These are phyloP conservation scores for Fragaria ananassa DNA, from an alignment of 306 rosid species.

Conservation along the genomic window DNA sequence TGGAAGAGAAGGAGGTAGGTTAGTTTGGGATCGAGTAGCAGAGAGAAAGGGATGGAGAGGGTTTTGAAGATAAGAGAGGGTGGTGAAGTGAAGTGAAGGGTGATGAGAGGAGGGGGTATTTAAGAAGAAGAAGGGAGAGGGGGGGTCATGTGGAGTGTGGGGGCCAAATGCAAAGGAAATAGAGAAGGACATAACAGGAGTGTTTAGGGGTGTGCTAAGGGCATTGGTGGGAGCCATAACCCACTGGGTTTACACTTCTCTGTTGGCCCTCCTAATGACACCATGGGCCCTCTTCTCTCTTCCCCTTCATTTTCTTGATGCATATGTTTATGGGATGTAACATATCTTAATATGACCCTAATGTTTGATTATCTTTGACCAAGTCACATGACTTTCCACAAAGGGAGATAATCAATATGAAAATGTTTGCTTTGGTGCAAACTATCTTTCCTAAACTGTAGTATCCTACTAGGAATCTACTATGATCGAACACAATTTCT, in stretches of 20 bases:
- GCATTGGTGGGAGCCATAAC: conserved; percentile 54
- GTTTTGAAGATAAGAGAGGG: not conserved
- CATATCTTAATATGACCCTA: not conserved
- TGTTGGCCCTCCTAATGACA: conserved; percentile 48
- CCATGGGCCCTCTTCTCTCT: conserved; percentile 40
- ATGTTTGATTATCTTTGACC: not conserved
- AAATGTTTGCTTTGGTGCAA: not conserved
- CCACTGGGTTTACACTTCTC: conserved; percentile 40
- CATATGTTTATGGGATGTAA: not conserved
- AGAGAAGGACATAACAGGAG: conserved; percentile 56
- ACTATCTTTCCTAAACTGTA: not conserved
- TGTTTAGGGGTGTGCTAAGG: conserved; percentile 49
- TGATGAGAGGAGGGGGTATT: conserved; percentile 40
- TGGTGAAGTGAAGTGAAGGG: conserved; percentile 6
- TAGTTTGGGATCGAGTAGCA: no score
- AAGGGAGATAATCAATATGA: not conserved
- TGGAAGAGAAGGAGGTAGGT: not conserved
- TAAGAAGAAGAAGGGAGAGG: conserved; percentile 27
- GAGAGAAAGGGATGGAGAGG: not conserved
- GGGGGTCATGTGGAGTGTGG: conserved; percentile 38
- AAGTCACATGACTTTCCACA: conserved; percentile 3
- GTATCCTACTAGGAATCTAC: no score
- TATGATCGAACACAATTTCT: not conserved
- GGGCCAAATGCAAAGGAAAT: not conserved
- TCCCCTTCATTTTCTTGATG: not conserved